Evolutionary conservation across 805 yeast species (phyloP), one percentile per base, ranked within the genome.

Genomic region (Tetrapisispora phaffii): DNA sequence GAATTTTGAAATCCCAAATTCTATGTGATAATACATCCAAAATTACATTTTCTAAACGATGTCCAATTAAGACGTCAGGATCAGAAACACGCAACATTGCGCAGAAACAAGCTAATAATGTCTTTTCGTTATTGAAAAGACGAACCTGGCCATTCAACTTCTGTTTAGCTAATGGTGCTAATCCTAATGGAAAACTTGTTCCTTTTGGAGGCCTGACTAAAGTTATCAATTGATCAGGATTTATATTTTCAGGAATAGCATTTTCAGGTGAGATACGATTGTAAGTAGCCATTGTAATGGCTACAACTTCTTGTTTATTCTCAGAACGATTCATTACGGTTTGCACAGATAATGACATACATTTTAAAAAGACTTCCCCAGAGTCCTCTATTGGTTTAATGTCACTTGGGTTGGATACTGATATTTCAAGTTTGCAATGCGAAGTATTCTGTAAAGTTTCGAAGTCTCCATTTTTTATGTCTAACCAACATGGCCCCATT

Each of bases 401-500:
- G 35, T 54, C 44, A 17, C 47, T 45, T 9, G 93, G 77, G 10
- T 70, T 62, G 2, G 62, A 56, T 1, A 85, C 75, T 1, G 80
- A 66, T 1, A 84, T 77, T 56, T 87, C 95, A n/a, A 85, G 72
- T 45, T 76, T 76, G 65, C 95, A 85, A 66, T 89, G 90, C 0
- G 95, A 80, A 2, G 84, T 73, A 56, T 80, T 82, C 43, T 72
- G 74, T 34, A 81, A 62, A 0, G 76, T 62, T 21, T 62, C 59
- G 53, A 84, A 82, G 49, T 81, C 79, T 41, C 81, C 82, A 42
- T 76, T 73, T 36, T 73, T 69, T 43, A 93, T 71, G 41, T 83
- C 83, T 43, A 93, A 69, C 98, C 98, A 93, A 62, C 97, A 88
- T 3, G 98, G 98, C 9, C 98, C 98, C 96, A 87, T 89, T 38